These are phyloP conservation scores for Senecio squalidus DNA, from an alignment of 140 eudicot species.

Conservation along the genomic window DNA sequence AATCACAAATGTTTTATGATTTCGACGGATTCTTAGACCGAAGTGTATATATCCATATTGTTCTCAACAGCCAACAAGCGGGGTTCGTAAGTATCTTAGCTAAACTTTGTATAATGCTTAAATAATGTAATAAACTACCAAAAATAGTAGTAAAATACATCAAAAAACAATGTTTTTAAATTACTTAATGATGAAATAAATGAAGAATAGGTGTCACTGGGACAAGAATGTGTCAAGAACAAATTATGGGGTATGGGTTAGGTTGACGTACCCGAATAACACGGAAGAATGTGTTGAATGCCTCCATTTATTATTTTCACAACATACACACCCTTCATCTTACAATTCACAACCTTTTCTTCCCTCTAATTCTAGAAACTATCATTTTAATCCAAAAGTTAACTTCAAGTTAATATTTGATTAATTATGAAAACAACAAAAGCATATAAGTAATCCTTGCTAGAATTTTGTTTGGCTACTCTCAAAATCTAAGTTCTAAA, in stretches of 20 bases:
- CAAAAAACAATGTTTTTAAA: too few species aligned
- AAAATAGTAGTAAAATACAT: too few species aligned
- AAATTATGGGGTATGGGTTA: conserved; percentile 26
- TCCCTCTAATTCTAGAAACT: not conserved
- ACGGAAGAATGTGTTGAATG: conserved; percentile 37
- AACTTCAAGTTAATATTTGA: not conserved
- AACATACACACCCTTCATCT: not conserved
- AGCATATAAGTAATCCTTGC: not conserved
- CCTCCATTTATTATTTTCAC: conserved; percentile 11
- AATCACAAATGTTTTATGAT: too few species aligned
- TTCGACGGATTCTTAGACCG: too few species aligned
- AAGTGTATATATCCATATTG: too few species aligned
- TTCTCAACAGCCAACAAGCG: too few species aligned
- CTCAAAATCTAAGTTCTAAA: too few species aligned
- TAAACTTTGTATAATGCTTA: not conserved
- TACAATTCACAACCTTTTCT: not conserved
- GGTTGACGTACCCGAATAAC: conserved; percentile 32
- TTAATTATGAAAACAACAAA: not conserved
- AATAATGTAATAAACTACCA: too few species aligned
- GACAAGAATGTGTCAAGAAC: conserved; percentile 20
- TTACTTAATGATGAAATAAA: not conserved
- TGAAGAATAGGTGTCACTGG: conserved; percentile 10
- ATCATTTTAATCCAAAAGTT: not conserved
- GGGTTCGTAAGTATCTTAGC: too few species aligned
- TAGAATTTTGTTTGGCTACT: not conserved